These are phyloP conservation scores for Sporothrix curviconia DNA, from an alignment of 2,329 filamentous ascomycete species.

Conservation along the genomic window DNA sequence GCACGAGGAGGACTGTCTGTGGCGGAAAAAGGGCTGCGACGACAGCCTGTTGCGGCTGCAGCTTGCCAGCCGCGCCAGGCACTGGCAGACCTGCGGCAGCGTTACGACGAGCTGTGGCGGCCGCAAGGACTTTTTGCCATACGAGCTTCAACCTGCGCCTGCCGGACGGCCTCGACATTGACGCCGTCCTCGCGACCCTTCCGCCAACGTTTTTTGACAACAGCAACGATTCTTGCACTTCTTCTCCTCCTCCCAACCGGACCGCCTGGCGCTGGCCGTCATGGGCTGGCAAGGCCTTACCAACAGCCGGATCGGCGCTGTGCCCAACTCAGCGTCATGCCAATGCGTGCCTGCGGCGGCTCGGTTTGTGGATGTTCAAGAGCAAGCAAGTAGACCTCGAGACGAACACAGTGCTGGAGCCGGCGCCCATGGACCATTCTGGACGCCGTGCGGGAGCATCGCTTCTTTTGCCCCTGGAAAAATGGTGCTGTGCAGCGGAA, in stretches of 20 bases:
- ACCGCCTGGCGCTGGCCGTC: slow-evolving; percentile 63
- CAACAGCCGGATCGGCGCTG: slow-evolving; percentile 48
- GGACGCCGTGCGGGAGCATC: slow-evolving; percentile 65
- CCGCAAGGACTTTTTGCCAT: slow-evolving; percentile 51
- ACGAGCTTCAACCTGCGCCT: slow-evolving; percentile 56
- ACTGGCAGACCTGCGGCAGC: slow-evolving; percentile 50
- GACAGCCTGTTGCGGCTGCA: slow-evolving; percentile 56
- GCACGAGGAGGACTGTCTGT: slow-evolving; percentile 77
- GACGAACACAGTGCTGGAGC: slow-evolving; percentile 45
- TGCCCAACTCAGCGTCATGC: slow-evolving; percentile 71
- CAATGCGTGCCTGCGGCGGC: slow-evolving; percentile 77
- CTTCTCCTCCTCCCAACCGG: slow-evolving; percentile 39
- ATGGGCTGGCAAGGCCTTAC: slow-evolving; percentile 69
- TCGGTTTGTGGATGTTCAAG: slow-evolving; percentile 92
- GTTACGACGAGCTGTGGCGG: slow-evolving; percentile 59
- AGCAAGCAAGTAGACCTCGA: slow-evolving; percentile 58
- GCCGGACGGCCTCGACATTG: slow-evolving; percentile 45
- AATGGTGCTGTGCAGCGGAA: slow-evolving; percentile 56
- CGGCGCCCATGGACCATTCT: slow-evolving; percentile 60
- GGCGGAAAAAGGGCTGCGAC: slow-evolving; percentile 83
- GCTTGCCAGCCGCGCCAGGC: slow-evolving; percentile 56
- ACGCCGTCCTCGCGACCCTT: slow-evolving; percentile 43
- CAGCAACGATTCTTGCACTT: slow-evolving; percentile 17
- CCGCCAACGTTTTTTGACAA: slow-evolving; percentile 48
- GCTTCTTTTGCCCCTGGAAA: slow-evolving; percentile 79